Percentiles rank a stretch among this genome's conserved stretches.
Evolutionary conservation across 2,329 filamentous ascomycete species (phyloP).

Genomic region (Colletotrichum abscissum): DNA sequence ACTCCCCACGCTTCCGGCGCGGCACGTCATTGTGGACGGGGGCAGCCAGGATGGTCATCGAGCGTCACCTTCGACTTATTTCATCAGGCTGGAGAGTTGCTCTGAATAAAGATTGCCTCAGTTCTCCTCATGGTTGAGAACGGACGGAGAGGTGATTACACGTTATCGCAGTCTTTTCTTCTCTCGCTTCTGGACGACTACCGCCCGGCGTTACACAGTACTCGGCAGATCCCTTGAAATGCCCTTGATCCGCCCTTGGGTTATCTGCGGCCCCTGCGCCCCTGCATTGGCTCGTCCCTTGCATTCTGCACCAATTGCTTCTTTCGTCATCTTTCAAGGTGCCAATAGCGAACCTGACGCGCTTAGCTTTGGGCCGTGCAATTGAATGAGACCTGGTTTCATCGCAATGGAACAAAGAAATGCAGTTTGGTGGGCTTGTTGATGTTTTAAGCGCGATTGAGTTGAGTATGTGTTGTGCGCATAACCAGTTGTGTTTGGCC

Average conservation of each 20-base stretch:
- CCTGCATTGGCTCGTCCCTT: slow-evolving; percentile 21
- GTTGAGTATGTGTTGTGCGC: not conserved
- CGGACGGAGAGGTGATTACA: too few relatives aligned
- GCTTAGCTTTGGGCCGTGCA: not conserved
- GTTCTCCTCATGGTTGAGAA: not conserved
- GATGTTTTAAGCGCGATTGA: not conserved
- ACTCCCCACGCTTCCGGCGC: not conserved
- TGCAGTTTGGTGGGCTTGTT: not conserved
- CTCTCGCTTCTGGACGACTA: not conserved
- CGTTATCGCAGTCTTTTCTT: not conserved
- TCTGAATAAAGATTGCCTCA: not conserved
- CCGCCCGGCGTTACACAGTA: not conserved
- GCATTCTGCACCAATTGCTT: slow-evolving; percentile 14
- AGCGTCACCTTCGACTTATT: not conserved
- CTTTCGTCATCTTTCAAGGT: not conserved
- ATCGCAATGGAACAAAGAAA: not conserved
- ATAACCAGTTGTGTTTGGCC: not conserved
- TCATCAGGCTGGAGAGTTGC: not conserved
- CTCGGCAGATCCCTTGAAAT: not conserved
- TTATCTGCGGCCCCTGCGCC: not conserved
- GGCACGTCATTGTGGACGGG: not conserved
- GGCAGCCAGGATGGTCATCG: not conserved
- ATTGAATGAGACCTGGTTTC: not conserved
- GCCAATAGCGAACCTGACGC: not conserved
- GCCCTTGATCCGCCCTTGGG: not conserved